A percentile compares a stretch with the other conserved stretches of the same genome.
These are phyloP conservation scores for Fereydounia khargensis DNA, from an alignment of 1,284 basidiomycete genomes.

Conservation along the genomic window DNA sequence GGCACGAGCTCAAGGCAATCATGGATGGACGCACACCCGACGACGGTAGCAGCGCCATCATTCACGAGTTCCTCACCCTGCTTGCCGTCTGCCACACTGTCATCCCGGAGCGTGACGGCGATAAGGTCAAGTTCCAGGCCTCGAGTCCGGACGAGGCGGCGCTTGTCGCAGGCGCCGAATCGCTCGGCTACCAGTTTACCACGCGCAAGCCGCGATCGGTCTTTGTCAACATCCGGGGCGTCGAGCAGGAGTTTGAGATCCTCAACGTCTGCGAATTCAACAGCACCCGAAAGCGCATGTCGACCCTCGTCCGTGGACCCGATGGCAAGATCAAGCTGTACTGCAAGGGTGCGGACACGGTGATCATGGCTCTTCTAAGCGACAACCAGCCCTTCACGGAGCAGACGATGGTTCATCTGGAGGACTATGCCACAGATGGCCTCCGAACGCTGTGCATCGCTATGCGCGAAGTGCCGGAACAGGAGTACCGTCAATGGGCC, in stretches of 20 bases:
- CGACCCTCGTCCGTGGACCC: constrained; percentile 81
- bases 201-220: constrained; percentile 93
- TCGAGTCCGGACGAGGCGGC: constrained; percentile 98
- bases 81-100: constrained; percentile 97
- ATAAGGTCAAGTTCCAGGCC: constrained; percentile 75
- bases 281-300: constrained; percentile 96
- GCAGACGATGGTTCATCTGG: constrained; percentile 82
- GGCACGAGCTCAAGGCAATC: constrained; percentile 69
- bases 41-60: constrained; percentile 62
- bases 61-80: constrained; percentile 83
- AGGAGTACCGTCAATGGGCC: constrained; percentile 87
- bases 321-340: constrained; percentile 91
- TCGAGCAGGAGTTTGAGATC: constrained; percentile 78
- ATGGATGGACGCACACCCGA: constrained; percentile 59
- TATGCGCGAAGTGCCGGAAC: constrained; percentile 82
- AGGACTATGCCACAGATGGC: constrained; percentile 80
- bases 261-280: constrained; percentile 99
- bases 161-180: constrained; percentile 87
- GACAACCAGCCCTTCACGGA: constrained; percentile 74
- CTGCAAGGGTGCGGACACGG: constrained; percentile 96
- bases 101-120: constrained; percentile 79
- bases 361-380: constrained; percentile 62
- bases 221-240: constrained; percentile 77
- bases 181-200: constrained; percentile 89
- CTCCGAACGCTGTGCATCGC: constrained; percentile 94